Evolutionary conservation across 352 stramenopile species (phyloP), one percentile per base, ranked within the genome.

Genomic region (Thalassiosira hispida): DNA sequence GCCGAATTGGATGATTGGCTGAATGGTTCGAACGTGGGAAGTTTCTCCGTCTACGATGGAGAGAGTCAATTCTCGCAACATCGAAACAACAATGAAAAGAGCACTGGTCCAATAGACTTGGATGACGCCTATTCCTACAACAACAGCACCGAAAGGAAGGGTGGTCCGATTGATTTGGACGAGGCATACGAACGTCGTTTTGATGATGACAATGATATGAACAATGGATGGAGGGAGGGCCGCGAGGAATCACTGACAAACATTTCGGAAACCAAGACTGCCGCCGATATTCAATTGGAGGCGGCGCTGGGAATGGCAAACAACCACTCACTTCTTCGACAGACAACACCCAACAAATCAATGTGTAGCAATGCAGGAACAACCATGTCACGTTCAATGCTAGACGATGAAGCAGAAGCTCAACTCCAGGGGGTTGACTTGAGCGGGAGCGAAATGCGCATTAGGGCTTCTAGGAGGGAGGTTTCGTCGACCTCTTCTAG

Each of bases 1-100:
- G 67, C 71, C 1, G 67, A 79, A 12, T 51, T 83, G 35, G 79
- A 86, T 57, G 68, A 79, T 20, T 83, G 79, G 79, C 74, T 82
- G 29, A 73, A 69, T n/a, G 65, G 77, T 18, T 64, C 65, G 38
- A 22, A 9, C 2, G 64, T 44, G 27, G 57, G 38, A 20, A 47
- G 51, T 22, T 40, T 52, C 20, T 73, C 29, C n/a, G 29, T 64
- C n/a, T 49, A 64, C 40, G n/a, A 53, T 53, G 44, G 42, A 0
- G 42, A 71, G 27, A 11, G 27, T 7, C 7, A 46, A 12, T 31
- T 23, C 25, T 12, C 14, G n/a, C n/a, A n/a, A n/a, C n/a, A n/a
- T n/a, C n/a, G n/a, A n/a, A n/a, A n/a, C n/a, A n/a, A n/a, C n/a
- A n/a, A n/a, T n/a, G n/a, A n/a, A n/a, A n/a, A n/a, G n/a, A n/a